A percentile compares a stretch with the other conserved stretches of the same genome.
Evolutionary conservation across 1,284 basidiomycete genomes (phyloP).

Genomic region (Apiotrichum siamense): DNA sequence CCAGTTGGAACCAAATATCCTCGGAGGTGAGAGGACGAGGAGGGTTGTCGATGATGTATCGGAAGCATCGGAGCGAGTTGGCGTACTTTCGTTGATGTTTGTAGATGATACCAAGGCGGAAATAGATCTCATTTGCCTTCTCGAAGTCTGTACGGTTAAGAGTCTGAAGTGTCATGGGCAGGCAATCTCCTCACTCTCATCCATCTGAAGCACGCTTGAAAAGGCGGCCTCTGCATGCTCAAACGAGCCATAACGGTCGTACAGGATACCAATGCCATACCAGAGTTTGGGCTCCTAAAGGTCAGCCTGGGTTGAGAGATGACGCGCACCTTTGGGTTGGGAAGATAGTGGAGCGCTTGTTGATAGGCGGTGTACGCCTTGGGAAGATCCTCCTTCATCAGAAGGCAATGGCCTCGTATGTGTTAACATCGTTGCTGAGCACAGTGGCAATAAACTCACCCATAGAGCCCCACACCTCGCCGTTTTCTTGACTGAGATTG

Average conservation of each 20-base stretch:
- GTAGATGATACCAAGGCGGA: slow-evolving; percentile 97
- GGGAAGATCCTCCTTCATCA: slow-evolving; percentile 99
- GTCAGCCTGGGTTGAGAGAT: slow-evolving; percentile 13
- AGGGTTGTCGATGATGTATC: slow-evolving; percentile 90
- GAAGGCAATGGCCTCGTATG: slow-evolving; percentile 71
- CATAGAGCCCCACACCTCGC: slow-evolving; percentile 89
- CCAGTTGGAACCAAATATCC: slow-evolving; percentile 99
- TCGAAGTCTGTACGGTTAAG: slow-evolving; percentile 70
- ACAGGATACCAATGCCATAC: slow-evolving; percentile 99
- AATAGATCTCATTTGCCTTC: slow-evolving; percentile 98
- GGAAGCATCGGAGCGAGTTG: slow-evolving; percentile 79
- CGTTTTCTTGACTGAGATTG: slow-evolving; percentile 80
- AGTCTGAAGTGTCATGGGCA: neutral
- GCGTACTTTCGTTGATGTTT: slow-evolving; percentile 94
- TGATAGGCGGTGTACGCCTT: slow-evolving; percentile 99
- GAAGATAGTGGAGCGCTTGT: slow-evolving; percentile 90
- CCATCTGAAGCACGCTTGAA: slow-evolving; percentile 91
- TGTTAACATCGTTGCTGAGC: neutral
- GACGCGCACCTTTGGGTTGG: slow-evolving; percentile 74
- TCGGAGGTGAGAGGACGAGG: slow-evolving; percentile 92
- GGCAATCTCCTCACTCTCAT: slow-evolving; percentile 78
- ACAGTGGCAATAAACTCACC: slow-evolving; percentile 55
- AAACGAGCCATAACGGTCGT: slow-evolving; percentile 95
- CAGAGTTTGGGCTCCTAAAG: slow-evolving; percentile 92
- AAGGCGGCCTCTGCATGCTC: slow-evolving; percentile 99